These are phyloP conservation scores for Erysiphe neolycopersici DNA, from an alignment of 2,329 filamentous ascomycete species.

Conservation along the genomic window DNA sequence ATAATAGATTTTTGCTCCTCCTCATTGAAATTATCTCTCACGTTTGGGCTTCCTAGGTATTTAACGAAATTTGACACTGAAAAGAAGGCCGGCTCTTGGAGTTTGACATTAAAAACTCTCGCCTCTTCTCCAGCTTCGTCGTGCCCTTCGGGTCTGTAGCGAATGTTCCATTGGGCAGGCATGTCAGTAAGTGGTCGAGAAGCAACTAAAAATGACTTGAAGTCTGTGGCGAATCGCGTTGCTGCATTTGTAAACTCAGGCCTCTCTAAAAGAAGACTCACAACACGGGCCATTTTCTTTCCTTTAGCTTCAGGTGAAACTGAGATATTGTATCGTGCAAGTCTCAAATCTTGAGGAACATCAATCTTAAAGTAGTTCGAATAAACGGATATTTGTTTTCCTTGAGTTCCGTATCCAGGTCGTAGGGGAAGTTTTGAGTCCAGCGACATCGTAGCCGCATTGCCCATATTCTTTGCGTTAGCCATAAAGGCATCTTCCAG, in stretches of 20 bases:
- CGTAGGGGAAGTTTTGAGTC: slow-evolving; percentile 1
- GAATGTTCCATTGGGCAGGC: background rate
- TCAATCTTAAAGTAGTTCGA: slow-evolving; percentile 4
- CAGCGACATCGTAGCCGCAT: slow-evolving; percentile 1
- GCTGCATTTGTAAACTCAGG: slow-evolving; percentile 3
- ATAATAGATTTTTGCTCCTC: slow-evolving; percentile 11
- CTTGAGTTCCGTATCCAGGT: slow-evolving; percentile 4
- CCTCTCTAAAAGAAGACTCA: slow-evolving; percentile 3
- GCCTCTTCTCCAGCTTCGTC: slow-evolving; percentile 1
- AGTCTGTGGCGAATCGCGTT: slow-evolving; percentile 6
- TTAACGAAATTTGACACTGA: background rate
- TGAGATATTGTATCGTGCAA: slow-evolving; percentile 4
- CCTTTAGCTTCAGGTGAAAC: slow-evolving; percentile 2
- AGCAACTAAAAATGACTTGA: slow-evolving; percentile 1
- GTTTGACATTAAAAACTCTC: background rate
- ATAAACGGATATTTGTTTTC: slow-evolving; percentile 3
- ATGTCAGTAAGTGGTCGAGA: background rate
- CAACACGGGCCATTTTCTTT: slow-evolving; percentile 3
- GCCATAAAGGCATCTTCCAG: background rate
- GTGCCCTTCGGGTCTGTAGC: background rate
- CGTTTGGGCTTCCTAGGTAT: background rate
- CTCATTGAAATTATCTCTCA: background rate
- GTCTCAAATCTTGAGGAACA: slow-evolving; percentile 1
- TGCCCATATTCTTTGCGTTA: background rate
- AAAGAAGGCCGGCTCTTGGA: background rate